Evolutionary conservation across 169 alveolate species (phyloP).

Genomic region (Miamiensis avidus): DNA sequence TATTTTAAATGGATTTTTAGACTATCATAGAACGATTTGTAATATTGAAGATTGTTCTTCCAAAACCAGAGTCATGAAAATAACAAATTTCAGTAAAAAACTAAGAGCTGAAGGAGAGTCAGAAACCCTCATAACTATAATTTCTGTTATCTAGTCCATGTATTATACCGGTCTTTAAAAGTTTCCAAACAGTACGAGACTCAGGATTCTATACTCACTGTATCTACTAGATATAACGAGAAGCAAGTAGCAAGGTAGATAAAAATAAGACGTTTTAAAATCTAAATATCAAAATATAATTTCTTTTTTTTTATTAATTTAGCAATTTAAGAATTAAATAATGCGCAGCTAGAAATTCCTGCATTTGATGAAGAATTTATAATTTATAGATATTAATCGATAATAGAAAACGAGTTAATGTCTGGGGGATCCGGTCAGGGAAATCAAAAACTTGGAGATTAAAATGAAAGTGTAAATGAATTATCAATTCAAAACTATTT

Average conservation of each 20-base stretch:
- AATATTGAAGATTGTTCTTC: conserved; percentile 46
- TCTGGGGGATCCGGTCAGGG: conserved; percentile 41
- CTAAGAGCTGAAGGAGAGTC: conserved; percentile 25
- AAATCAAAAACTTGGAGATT: conserved; percentile 48
- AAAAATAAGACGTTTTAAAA: too few species aligned
- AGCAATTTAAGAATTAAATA: conserved; percentile 53
- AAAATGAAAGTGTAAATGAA: conserved; percentile 56
- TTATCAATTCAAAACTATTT: conserved; percentile 53
- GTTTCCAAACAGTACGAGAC: conserved; percentile 58
- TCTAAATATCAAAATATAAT: not conserved
- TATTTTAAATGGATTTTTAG: conserved; percentile 41
- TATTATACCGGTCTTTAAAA: conserved; percentile 56
- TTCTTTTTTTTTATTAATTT: not conserved
- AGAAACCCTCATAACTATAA: conserved; percentile 27
- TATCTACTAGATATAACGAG: conserved; percentile 63
- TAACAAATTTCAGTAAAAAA: conserved; percentile 20
- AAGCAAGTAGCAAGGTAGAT: conserved; percentile 21
- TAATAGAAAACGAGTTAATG: conserved; percentile 53
- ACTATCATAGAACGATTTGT: conserved; percentile 40
- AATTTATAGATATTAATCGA: conserved; percentile 50
- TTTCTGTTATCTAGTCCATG: conserved; percentile 38
- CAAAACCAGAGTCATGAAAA: conserved; percentile 23
- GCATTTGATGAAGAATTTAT: conserved; percentile 68
- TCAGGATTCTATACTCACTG: conserved; percentile 56
- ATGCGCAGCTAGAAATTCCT: conserved; percentile 62